Evolutionary conservation across 495 filamentous ascomycete genomes (phyloP), one percentile per base, ranked within the genome.

Genomic region (Achaetomiella virescens): DNA sequence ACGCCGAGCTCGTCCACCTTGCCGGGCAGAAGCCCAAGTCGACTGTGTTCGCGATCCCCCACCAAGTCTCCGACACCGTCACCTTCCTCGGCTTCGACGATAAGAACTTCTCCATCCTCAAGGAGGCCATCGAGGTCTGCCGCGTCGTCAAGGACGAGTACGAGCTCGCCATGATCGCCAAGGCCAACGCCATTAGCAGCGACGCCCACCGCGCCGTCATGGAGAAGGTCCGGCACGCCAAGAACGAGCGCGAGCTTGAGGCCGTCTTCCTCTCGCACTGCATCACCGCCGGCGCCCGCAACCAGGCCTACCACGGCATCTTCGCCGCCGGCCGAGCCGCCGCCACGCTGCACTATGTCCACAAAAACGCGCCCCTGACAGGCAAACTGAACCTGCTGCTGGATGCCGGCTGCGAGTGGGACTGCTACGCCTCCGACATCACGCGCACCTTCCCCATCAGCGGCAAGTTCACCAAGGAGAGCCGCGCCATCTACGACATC

Each of bases 371-470:
- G 59, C 71, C 81, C 1, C 69, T 93, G 46, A 67, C 70, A 9
- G 84, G 81, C 20, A 89, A 89, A 68, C 76, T 84, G 33, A 85
- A 88, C 61, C 61, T 97, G 6, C 76, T 96, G 27, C 73, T 97
- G 14, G 91, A 97, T 70, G 91, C 91, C 9, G 91, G 89, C 20
- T 81, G 77, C 25, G 91, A 96, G 71, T 89, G 83, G 69, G 65
- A 78, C 18, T 86, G 84, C 60, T 97, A 97, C 65, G 88, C 87
- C 47, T 77, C 87, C 6, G 91, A 97, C 71, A 88, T 97, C 55
- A 96, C 91, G n/a, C 80, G 91, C 48, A 88, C 86, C 0, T 91
- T 95, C 59, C 91, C 91, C 35, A 81, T 96, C 60, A 80, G 75
- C 20, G 91, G 90, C 31, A 83, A 76, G 56, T 96, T 95, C 69